These are phyloP conservation scores for Penicillium sp. DNA, from an alignment of 2,329 filamentous ascomycete species.

Conservation along the genomic window DNA sequence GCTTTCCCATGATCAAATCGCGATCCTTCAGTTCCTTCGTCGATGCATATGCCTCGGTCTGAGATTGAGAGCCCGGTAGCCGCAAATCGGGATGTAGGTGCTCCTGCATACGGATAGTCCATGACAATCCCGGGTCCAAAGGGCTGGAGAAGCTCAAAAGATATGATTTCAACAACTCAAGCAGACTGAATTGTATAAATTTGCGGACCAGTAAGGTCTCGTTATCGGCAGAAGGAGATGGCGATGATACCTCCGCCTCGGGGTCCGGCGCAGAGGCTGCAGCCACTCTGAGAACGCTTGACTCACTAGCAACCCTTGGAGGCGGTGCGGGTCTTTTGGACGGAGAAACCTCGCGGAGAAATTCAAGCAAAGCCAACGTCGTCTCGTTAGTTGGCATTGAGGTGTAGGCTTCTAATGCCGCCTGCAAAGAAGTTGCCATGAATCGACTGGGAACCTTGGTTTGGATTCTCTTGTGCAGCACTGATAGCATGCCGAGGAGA, in stretches of 20 bases:
- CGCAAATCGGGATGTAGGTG: conserved; percentile 56
- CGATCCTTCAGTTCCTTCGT: conserved; percentile 54
- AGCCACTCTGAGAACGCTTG: conserved; percentile 38
- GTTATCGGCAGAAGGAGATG: conserved; percentile 42
- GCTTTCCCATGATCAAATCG: conserved; percentile 59
- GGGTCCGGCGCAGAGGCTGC: conserved; percentile 56
- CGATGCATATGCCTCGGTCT: conserved; percentile 53
- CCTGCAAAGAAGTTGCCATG: conserved; percentile 64
- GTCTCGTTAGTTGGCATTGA: conserved; percentile 58
- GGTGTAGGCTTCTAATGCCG: conserved; percentile 62
- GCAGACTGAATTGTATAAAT: conserved; percentile 63
- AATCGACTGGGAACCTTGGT: conserved; percentile 67
- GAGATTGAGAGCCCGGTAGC: conserved; percentile 53
- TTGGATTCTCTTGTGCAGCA: conserved; percentile 62
- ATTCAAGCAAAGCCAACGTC: conserved; percentile 58
- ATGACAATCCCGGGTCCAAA: conserved; percentile 44
- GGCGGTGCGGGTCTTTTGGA: conserved; percentile 61
- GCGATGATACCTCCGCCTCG: conserved; percentile 52
- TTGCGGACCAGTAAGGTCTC: conserved; percentile 56
- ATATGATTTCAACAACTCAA: conserved; percentile 64
- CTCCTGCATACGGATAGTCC: conserved; percentile 57
- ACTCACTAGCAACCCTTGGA: conserved; percentile 57
- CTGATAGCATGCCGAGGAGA: conserved; percentile 52
- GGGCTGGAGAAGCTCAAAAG: conserved; percentile 45
- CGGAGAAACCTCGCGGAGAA: conserved; percentile 59